Evolutionary conservation across 1,284 basidiomycete genomes (phyloP).

Genomic region (Ceratobasidium sp.): DNA sequence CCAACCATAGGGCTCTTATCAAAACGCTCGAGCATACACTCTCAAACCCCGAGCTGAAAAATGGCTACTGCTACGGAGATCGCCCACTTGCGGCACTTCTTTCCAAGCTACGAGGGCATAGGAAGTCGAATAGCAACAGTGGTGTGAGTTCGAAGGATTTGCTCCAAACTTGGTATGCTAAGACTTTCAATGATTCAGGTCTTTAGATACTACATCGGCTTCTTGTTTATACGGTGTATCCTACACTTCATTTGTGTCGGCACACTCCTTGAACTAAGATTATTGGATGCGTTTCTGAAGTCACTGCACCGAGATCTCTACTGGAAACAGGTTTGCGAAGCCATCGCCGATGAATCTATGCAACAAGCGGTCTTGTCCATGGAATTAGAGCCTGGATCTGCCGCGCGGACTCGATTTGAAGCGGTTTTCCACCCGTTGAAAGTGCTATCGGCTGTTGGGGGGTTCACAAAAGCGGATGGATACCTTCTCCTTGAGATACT

Average conservation of each 20-base stretch:
- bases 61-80: no score
- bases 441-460: no score
- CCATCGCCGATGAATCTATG: no score
- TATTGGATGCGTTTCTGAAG: background rate
- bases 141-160: no score
- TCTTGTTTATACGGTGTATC: slow-evolving; percentile 7
- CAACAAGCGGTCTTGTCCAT: background rate
- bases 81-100: no score
- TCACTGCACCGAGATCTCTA: no score
- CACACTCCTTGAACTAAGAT: background rate
- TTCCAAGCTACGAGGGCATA: no score
- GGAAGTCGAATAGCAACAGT: no score
- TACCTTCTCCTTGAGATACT: background rate
- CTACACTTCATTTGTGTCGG: slow-evolving; percentile 7
- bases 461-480: background rate
- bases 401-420: background rate
- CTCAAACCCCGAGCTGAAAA: no score
- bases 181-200: background rate
- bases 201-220: slow-evolving; percentile 5
- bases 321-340: background rate
- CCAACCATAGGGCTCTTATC: no score
- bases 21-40: no score
- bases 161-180: no score
- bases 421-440: background rate
- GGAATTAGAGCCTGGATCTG: background rate